These are phyloP conservation scores for Chamaecyparis obtusa DNA, from an alignment of 75 land plant genomes.

Conservation along the genomic window DNA sequence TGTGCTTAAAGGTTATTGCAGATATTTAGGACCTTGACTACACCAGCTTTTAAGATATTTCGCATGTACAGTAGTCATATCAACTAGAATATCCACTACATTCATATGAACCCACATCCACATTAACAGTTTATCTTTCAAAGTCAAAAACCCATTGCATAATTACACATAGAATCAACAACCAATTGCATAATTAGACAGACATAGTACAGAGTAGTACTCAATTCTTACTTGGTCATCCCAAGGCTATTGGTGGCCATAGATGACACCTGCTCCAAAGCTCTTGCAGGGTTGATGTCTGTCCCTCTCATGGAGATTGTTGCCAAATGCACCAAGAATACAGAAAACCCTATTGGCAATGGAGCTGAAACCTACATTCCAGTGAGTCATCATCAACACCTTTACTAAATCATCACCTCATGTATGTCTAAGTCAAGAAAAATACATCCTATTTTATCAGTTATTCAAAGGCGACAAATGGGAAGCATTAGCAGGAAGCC, in stretches of 20 bases:
- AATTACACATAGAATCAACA: too few species aligned
- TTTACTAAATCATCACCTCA: background rate
- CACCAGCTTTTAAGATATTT: too few species aligned
- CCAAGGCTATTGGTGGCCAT: conserved; percentile 31
- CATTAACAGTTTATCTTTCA: background rate
- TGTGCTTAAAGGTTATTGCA: too few species aligned
- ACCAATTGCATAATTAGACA: background rate
- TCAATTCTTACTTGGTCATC: conserved; percentile 32
- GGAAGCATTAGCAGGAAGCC: conserved; percentile 67
- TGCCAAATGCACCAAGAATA: conserved; percentile 48
- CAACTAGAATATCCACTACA: conserved; percentile 77
- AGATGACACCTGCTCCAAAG: conserved; percentile 45
- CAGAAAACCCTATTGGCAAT: conserved; percentile 38
- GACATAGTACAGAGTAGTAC: background rate
- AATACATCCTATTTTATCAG: too few species aligned
- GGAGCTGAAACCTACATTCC: conserved; percentile 34
- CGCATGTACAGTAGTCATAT: too few species aligned
- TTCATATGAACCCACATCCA: background rate
- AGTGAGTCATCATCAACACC: background rate
- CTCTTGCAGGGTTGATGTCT: conserved; percentile 41
- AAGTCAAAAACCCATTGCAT: background rate
- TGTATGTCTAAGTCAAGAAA: too few species aligned
- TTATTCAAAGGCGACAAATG: too few species aligned
- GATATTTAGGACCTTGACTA: too few species aligned
- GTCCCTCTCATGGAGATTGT: conserved; percentile 47